Conservation (phyloP, 352 stramenopile species). For the Phytophthora sp. region DNA sequence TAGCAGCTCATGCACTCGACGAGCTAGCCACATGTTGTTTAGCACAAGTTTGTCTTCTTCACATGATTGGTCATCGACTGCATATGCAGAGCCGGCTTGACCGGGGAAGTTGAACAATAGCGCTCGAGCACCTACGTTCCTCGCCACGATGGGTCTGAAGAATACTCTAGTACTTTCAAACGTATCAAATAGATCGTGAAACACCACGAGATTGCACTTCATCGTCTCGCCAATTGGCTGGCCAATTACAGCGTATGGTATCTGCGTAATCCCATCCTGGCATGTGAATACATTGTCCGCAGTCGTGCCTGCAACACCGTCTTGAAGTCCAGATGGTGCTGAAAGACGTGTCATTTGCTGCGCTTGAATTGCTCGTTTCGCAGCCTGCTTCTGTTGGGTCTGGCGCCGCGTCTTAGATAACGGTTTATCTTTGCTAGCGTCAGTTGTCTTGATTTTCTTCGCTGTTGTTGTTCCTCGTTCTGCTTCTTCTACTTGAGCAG, state of each 20-base stretch:
- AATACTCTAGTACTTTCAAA: slow-evolving; percentile 90
- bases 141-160: slow-evolving; percentile 79
- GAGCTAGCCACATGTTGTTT: slow-evolving; percentile 90
- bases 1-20: slow-evolving; percentile 87
- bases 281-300: slow-evolving; percentile 66
- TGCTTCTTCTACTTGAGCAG: slow-evolving; percentile 12
- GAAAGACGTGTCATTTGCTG: slow-evolving; percentile 80
- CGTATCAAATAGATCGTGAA: slow-evolving; percentile 95
- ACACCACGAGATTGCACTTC: slow-evolving; percentile 91
- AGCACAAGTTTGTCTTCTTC: slow-evolving; percentile 48
- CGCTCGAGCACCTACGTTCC: slow-evolving; percentile 81
- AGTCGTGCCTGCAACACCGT: slow-evolving; percentile 26
- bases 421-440: neutral
- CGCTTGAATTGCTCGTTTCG: slow-evolving; percentile 60
- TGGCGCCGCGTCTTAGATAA: slow-evolving; percentile 16
- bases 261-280: slow-evolving; percentile 72
- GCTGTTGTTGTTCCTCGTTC: neutral
- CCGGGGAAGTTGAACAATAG: slow-evolving; percentile 93
- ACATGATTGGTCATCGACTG: slow-evolving; percentile 25
- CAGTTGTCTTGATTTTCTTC: neutral
- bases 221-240: slow-evolving; percentile 56
- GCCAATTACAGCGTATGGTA: slow-evolving; percentile 85
- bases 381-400: slow-evolving; percentile 37
- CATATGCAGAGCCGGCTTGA: slow-evolving; percentile 83
- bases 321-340: slow-evolving; percentile 47